Base-by-base conservation (phyloP, 371 early-diverging fungal genomes). In the Coemansia sp. region DNA sequence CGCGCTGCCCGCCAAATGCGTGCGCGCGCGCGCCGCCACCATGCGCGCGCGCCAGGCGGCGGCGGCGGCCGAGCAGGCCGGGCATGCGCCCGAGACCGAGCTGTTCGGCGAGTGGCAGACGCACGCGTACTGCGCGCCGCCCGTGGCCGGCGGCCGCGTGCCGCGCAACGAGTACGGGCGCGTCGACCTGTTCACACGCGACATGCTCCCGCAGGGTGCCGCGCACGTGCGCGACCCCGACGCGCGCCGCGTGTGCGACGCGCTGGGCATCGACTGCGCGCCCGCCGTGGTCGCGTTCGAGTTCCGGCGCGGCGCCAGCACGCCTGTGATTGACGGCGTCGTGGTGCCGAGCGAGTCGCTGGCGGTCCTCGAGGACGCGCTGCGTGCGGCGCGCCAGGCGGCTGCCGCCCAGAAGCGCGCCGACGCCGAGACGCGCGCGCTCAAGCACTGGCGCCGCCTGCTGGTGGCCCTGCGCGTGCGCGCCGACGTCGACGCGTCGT, bases 91-190 rank as follows among this genome's bases (percentile, higher is more conserved):
- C 4, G 55, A 70, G 14, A 71, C 79, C 0, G 76, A 79, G 11
- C 81, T 92, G 45, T 96, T 84, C 76, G 95, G 92, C 26, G 87
- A 87, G 56, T 95, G 94, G 93, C 95, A 96, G 77, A 95, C 95
- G 0, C 84, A 83, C 16, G 68, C 69, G 0, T 89, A 85, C 66
- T 67, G 68, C 20, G 83, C 93, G 2, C 82, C 81, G 16, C 85
- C 85, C 35, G 82, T 93, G 3, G 72, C 85, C 2, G 82, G 92
- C 79, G 92, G 95, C 3, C 85, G 77, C 47, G 84, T 96, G 9
- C 92, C 94, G 2, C 82, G 84, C 49, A 94, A 95, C 68, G 59
- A 78, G 4, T 93, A 82, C 73, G 94, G 93, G 1, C 86, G 86
- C 59, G 82, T 95, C 43, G 92, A 96, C 68, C 62, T 96, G 14